Evolutionary conservation across 352 stramenopile genomes (phyloP), one percentile per base, ranked within the genome.

Genomic region (Phytophthora tubulina): DNA sequence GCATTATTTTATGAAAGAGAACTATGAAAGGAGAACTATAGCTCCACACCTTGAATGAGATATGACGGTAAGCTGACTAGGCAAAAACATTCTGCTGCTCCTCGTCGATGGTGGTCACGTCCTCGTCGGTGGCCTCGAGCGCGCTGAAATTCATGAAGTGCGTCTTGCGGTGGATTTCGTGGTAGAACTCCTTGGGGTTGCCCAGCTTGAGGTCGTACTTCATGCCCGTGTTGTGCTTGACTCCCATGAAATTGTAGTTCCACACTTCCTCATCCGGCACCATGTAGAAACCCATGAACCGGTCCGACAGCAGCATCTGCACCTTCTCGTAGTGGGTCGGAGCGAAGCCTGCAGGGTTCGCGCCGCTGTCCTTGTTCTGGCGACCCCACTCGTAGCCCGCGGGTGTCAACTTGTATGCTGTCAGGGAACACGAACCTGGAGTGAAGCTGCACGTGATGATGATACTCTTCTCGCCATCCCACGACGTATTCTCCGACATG

Each of bases 231-330:
- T 95, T 98, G 88, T 99, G 97, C 76, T 99, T 99, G 46, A 99
- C 97, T 59, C 98, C 98, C 90, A 99, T 98, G 74, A 99, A 99
- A 76, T 99, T 99, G 86, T 99, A 99, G 83, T 99, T 99, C 98
- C 98, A 99, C 56, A 99, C 84, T 21, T 98, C 95, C 65, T 99
- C 96, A 52, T 99, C 95, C 7, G 98, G 98, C 52, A 99, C 97
- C 95, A 99, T 98, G 84, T 99, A 99, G 80, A 99, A 99, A 13
- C 98, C 98, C 65, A 99, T 88, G 91, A 99, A 99, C 11, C 97
- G 94, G 78, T 99, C 98, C 64, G 94, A 99, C 33, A 99, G 85
- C 56, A 99, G 80, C 96, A 99, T 99, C 81, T 99, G 98, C 57
- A 99, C 97, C 86, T 99, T 99, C 73, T 99, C 97, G 80, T 99